These are phyloP conservation scores for Phlebiopsis flavidoalba DNA, from an alignment of 768 basidiomycete species.

Conservation along the genomic window DNA sequence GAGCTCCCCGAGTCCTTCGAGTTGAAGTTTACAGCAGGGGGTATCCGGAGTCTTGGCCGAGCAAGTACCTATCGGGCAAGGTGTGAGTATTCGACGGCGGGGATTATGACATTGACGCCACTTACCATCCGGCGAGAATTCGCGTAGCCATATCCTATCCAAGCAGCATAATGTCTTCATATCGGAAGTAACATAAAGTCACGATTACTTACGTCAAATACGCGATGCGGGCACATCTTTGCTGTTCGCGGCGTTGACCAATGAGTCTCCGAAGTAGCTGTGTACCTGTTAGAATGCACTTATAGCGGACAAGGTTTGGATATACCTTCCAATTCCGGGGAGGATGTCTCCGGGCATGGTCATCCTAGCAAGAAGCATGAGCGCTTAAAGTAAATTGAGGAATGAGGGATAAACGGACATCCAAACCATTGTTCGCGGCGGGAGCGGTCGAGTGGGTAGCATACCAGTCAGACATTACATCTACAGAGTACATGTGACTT, in stretches of 20 bases:
- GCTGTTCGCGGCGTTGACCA: conserved; percentile 56
- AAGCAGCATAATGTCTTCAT: not conserved
- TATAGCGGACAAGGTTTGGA: not conserved
- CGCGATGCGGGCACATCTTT: conserved; percentile 54
- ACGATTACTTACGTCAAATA: conserved; percentile 33
- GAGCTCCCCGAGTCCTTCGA: conserved; percentile 31
- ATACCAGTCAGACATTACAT: conserved; percentile 45
- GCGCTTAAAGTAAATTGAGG: not conserved
- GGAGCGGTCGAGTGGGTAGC: conserved; percentile 53
- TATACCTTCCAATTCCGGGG: not conserved
- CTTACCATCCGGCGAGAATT: conserved; percentile 56
- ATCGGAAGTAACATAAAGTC: conserved; percentile 32
- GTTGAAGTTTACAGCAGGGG: conserved; percentile 61
- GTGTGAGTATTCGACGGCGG: too few species aligned
- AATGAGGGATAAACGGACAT: conserved; percentile 33
- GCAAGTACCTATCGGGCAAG: conserved; percentile 34
- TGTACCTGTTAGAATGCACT: not conserved
- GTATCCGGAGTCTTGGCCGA: conserved; percentile 47
- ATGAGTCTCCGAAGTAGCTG: conserved; percentile 54
- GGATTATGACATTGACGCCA: not conserved
- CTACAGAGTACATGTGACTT: conserved; percentile 23
- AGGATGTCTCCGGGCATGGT: conserved; percentile 60
- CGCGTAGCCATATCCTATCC: conserved; percentile 60
- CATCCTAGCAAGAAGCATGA: conserved; percentile 39
- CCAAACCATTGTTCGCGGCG: conserved; percentile 55